A percentile compares a stretch with the other conserved stretches of the same genome.
Evolutionary conservation across 192 early-diverging fungal species (phyloP).

Genomic region (Coemansia brasiliensis): DNA sequence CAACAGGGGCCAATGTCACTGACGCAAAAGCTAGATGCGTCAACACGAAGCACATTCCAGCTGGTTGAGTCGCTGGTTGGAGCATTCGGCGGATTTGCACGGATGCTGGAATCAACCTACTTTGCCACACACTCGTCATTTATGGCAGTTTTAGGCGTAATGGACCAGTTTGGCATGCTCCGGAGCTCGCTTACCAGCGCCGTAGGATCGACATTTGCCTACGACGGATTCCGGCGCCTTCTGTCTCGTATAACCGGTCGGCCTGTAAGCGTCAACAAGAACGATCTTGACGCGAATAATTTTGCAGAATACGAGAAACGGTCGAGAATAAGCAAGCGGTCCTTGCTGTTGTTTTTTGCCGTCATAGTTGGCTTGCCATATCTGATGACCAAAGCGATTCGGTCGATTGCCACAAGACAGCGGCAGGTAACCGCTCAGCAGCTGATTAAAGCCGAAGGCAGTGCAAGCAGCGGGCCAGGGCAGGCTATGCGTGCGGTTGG

Average conservation of each 20-base stretch:
- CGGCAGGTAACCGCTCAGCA: constrained; percentile 41
- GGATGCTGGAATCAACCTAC: constrained; percentile 98
- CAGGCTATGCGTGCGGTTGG: constrained; percentile 49
- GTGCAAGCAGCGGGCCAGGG: constrained; percentile 1
- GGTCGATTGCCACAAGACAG: constrained; percentile 63
- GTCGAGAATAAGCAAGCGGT: constrained; percentile 63
- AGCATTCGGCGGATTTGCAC: constrained; percentile 95
- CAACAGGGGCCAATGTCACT: constrained; percentile 58
- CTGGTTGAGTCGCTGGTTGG: constrained; percentile 91
- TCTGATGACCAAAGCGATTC: constrained; percentile 85
- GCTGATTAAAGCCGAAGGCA: constrained; percentile 4
- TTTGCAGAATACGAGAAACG: constrained; percentile 78
- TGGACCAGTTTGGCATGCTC: constrained; percentile 94
- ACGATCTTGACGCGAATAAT: constrained; percentile 68
- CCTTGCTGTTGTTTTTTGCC: constrained; percentile 80
- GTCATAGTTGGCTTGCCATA: constrained; percentile 90
- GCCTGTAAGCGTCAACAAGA: constrained; percentile 66
- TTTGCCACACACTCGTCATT: constrained; percentile 92
- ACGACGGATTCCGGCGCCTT: constrained; percentile 67
- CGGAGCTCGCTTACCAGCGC: constrained; percentile 82
- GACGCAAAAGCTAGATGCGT: constrained; percentile 84
- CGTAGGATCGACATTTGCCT: constrained; percentile 76
- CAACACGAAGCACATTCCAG: constrained; percentile 89
- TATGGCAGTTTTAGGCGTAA: constrained; percentile 97
- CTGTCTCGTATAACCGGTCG: constrained; percentile 67